These are phyloP conservation scores for Persicaria tinctoria DNA, from an alignment of 148 eudicot species.

Conservation along the genomic window DNA sequence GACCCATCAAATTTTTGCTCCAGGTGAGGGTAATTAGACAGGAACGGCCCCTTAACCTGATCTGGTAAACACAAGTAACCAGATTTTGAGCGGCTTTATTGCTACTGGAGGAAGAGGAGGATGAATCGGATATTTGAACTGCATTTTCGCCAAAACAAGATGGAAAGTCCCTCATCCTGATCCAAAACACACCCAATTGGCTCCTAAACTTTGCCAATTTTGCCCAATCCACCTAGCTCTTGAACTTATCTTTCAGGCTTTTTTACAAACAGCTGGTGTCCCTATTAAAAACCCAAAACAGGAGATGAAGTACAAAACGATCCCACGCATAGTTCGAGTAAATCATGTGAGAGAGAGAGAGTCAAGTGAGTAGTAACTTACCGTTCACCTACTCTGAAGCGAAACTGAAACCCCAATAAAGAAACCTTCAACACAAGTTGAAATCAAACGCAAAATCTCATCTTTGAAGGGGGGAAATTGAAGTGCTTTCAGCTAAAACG, in stretches of 20 bases:
- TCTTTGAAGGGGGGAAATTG: slow-evolving; percentile 5
- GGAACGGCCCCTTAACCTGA: slow-evolving; percentile 37
- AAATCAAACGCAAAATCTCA: slow-evolving; percentile 4
- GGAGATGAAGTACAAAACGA: neutral
- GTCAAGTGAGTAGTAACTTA: slow-evolving; percentile 5
- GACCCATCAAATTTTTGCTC: slow-evolving; percentile 63
- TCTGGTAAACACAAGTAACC: slow-evolving; percentile 50
- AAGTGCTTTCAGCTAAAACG: slow-evolving; percentile 17
- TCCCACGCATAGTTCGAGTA: neutral
- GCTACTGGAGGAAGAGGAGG: slow-evolving; percentile 51
- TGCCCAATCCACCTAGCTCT: neutral
- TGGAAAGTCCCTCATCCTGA: slow-evolving; percentile 47
- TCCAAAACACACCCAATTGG: neutral
- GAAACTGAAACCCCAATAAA: neutral
- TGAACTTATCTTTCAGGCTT: slow-evolving; percentile 21
- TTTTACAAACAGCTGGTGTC: slow-evolving; percentile 30
- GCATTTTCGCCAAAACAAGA: slow-evolving; percentile 64
- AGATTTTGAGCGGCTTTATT: slow-evolving; percentile 43
- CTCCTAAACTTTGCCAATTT: neutral
- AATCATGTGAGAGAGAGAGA: neutral
- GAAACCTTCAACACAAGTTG: slow-evolving; percentile 2
- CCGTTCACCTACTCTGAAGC: slow-evolving; percentile 10
- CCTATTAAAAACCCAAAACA: slow-evolving; percentile 15
- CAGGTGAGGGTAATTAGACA: slow-evolving; percentile 44
- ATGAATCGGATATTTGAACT: slow-evolving; percentile 55